A percentile compares a stretch with the other conserved stretches of the same genome.
Evolutionary conservation across 83 land plant genomes (phyloP).

Genomic region (Diphasiastrum complanatum): DNA sequence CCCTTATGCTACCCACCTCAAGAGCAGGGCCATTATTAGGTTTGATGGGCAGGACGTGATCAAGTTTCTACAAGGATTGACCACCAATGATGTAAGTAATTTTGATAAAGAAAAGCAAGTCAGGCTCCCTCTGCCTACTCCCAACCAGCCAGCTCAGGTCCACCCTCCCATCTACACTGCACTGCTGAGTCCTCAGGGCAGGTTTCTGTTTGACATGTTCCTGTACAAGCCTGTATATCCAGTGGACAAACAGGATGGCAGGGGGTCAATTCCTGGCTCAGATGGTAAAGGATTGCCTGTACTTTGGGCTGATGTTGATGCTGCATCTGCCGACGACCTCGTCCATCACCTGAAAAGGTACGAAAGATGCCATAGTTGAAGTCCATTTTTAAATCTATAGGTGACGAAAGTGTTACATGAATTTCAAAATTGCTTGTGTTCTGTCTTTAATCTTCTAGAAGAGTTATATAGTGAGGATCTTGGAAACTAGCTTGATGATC

Average conservation of each 20-base stretch:
- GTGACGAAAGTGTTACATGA: neutral
- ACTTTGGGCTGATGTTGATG: constrained; percentile 67
- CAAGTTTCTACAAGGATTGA: constrained; percentile 71
- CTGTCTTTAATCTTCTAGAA: neutral
- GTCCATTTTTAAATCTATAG: neutral
- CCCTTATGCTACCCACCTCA: constrained; percentile 49
- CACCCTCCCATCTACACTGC: constrained; percentile 64
- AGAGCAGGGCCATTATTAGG: constrained; percentile 61
- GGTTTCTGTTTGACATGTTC: constrained; percentile 79
- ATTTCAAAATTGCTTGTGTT: neutral
- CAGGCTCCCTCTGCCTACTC: constrained; percentile 29
- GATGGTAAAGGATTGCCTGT: constrained; percentile 26
- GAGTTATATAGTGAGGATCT: neutral
- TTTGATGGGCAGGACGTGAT: constrained; percentile 71
- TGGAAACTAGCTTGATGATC: too few species aligned
- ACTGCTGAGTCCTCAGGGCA: constrained; percentile 71
- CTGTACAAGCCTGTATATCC: constrained; percentile 43
- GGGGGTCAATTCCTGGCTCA: constrained; percentile 57
- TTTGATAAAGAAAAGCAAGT: constrained; percentile 17
- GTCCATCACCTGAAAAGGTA: constrained; percentile 60
- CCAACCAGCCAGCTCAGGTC: constrained; percentile 39
- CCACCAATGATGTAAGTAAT: constrained; percentile 67
- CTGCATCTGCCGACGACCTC: constrained; percentile 58
- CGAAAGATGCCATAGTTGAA: neutral
- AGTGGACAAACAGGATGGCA: constrained; percentile 44